A percentile compares a stretch with the other conserved stretches of the same genome.
Conservation (phyloP, 805 yeast genomes). For the Kockiozyma suomiensis region DNA sequence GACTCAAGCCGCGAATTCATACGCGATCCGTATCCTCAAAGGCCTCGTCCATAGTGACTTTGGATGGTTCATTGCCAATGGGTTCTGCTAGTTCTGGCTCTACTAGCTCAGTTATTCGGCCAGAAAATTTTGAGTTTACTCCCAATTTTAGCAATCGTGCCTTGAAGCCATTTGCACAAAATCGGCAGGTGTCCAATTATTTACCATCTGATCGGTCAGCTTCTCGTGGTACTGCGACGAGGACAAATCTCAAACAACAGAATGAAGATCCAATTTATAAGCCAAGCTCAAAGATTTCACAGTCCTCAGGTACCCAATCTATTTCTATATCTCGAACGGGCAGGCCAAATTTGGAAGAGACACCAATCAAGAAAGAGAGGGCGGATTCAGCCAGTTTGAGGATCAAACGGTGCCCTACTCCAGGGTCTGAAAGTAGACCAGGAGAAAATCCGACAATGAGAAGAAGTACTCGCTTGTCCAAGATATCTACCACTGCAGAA, state of each 20-base stretch:
- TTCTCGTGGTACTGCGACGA: conserved; percentile 8
- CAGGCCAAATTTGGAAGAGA: background rate
- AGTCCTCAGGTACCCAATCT: background rate
- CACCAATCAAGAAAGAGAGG: background rate
- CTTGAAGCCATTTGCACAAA: conserved; percentile 6
- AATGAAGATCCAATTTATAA: background rate
- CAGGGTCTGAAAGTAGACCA: background rate
- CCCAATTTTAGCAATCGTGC: background rate
- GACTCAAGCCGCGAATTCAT: background rate
- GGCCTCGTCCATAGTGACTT: background rate
- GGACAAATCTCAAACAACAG: conserved; percentile 2
- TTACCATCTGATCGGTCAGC: background rate
- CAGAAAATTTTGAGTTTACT: background rate
- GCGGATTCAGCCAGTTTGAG: background rate
- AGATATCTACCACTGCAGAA: background rate
- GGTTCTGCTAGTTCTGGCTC: background rate
- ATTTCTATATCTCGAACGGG: background rate
- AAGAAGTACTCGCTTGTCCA: background rate
- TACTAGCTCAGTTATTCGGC: background rate
- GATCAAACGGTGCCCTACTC: background rate
- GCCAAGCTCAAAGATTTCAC: background rate
- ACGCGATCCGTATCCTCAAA: conserved; percentile 7
- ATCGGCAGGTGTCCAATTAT: conserved; percentile 3
- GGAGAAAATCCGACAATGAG: background rate
- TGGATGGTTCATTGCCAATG: conserved; percentile 7